Percentiles rank a stretch among this genome's conserved stretches.
Conservation (phyloP, 495 filamentous ascomycete genomes). For the Podospora conica region DNA sequence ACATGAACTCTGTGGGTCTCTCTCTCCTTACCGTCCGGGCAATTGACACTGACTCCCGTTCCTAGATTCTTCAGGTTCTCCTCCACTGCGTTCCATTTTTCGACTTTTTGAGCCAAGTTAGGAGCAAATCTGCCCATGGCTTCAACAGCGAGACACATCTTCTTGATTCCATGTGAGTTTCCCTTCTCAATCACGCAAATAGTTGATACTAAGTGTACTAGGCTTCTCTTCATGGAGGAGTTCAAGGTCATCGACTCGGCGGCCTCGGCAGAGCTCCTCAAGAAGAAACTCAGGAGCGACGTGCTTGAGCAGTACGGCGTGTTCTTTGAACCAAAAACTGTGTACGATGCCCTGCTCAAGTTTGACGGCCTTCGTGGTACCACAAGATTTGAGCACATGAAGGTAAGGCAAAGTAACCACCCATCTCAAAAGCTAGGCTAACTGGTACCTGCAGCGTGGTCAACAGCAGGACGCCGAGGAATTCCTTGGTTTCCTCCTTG, state of each 20-base stretch:
- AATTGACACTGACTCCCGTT: constrained; percentile 1
- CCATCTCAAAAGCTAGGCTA: constrained; percentile 2
- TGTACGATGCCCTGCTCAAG: constrained; percentile 85
- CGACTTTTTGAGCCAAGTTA: constrained; percentile 81
- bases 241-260: constrained; percentile 81
- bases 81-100: constrained; percentile 93
- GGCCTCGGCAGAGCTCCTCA: constrained; percentile 64
- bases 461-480: constrained; percentile 99
- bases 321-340: constrained; percentile 86
- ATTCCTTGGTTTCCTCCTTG: constrained; percentile 89
- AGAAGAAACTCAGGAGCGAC: constrained; percentile 63
- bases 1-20: constrained; percentile 95
- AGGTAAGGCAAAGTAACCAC: constrained; percentile 44
- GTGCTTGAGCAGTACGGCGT: constrained; percentile 90
- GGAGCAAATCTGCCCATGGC: constrained; percentile 74
- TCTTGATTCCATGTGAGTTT: constrained; percentile 82
- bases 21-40: neutral
- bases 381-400: constrained; percentile 81
- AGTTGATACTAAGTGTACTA: constrained; percentile 26
- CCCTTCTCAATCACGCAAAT: neutral
- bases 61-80: constrained; percentile 83
- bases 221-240: constrained; percentile 94
- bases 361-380: constrained; percentile 47
- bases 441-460: constrained; percentile 55
- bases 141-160: constrained; percentile 93